Evolutionary conservation across 2,329 filamentous ascomycete genomes (phyloP).

Genomic region (Xylaria sp.): DNA sequence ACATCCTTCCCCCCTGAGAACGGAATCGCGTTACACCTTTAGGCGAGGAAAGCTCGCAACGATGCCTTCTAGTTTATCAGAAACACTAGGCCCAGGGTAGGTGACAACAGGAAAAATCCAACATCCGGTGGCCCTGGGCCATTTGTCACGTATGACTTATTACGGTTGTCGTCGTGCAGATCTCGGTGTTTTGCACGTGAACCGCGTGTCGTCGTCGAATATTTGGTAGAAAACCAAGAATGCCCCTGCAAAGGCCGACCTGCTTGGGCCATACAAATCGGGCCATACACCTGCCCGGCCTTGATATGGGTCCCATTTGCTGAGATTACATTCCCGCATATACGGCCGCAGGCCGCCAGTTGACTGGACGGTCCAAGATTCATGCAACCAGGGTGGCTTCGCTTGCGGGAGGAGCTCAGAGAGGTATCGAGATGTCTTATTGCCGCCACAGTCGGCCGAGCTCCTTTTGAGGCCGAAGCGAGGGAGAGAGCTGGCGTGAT

Average conservation of each 20-base stretch:
- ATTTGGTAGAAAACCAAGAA: slow-evolving; percentile 10
- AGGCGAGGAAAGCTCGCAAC: slow-evolving; percentile 26
- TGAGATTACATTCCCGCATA: slow-evolving; percentile 7
- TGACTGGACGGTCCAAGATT: slow-evolving; percentile 21
- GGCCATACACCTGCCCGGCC: too few species aligned
- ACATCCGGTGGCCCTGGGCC: slow-evolving; percentile 12
- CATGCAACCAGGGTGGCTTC: slow-evolving; percentile 13
- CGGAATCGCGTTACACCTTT: slow-evolving; percentile 32
- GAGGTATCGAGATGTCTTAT: slow-evolving; percentile 11
- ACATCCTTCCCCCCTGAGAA: slow-evolving; percentile 37
- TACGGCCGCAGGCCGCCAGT: slow-evolving; percentile 10
- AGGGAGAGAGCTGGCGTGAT: slow-evolving; percentile 1
- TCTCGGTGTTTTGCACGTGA: slow-evolving; percentile 1
- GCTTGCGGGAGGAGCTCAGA: slow-evolving; percentile 10
- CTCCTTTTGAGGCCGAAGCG: not conserved
- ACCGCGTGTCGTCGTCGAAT: slow-evolving; percentile 7
- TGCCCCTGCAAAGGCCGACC: slow-evolving; percentile 20
- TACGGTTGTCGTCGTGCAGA: slow-evolving; percentile 14
- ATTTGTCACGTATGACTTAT: slow-evolving; percentile 29
- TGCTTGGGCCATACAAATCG: slow-evolving; percentile 30
- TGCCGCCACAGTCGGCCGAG: slow-evolving; percentile 6
- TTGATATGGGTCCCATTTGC: slow-evolving; percentile 37
- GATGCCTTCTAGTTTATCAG: slow-evolving; percentile 29
- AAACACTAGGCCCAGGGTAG: slow-evolving; percentile 30
- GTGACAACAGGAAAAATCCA: slow-evolving; percentile 23